A percentile compares a stretch with the other conserved stretches of the same genome.
Evolutionary conservation across 2,329 filamentous ascomycete species (phyloP).

Genomic region (Myrmaecium sp.): DNA sequence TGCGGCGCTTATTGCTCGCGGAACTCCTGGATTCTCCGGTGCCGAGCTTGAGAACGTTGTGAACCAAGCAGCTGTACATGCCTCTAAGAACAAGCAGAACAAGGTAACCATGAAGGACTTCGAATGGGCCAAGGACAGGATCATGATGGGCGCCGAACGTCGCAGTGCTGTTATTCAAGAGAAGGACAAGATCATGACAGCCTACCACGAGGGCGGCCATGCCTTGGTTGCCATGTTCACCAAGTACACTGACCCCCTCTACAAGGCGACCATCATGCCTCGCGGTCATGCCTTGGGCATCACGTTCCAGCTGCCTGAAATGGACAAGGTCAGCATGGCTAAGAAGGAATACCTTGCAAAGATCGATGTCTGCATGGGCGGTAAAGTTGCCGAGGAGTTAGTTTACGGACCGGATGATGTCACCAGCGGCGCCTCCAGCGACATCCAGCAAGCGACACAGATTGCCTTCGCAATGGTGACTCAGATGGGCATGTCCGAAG

Average conservation of each 20-base stretch:
- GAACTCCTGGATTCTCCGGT: constrained; percentile 82
- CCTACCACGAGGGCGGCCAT: constrained; percentile 91
- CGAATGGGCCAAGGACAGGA: constrained; percentile 96
- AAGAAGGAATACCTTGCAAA: constrained; percentile 66
- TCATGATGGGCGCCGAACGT: constrained; percentile 90
- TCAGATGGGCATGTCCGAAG: constrained; percentile 72
- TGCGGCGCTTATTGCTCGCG: constrained; percentile 64
- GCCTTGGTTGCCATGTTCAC: constrained; percentile 78
- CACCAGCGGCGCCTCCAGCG: constrained; percentile 70
- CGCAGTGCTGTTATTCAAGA: constrained; percentile 78
- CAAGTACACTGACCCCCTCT: constrained; percentile 58
- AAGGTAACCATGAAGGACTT: constrained; percentile 66
- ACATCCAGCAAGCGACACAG: constrained; percentile 67
- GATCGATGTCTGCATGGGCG: constrained; percentile 69
- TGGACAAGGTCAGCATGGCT: constrained; percentile 83
- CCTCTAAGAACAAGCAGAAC: constrained; percentile 68
- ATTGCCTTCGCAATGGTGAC: constrained; percentile 81
- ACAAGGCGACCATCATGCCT: constrained; percentile 95
- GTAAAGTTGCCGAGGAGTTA: constrained; percentile 81
- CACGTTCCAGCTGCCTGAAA: constrained; percentile 73
- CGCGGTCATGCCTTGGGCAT: constrained; percentile 74
- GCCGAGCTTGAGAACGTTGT: constrained; percentile 93
- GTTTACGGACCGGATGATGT: constrained; percentile 84
- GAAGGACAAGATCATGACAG: constrained; percentile 91
- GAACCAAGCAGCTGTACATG: constrained; percentile 87